phyloP scores from a whole-genome alignment of 179 eudicot genomes.

The Spinacia oleracea region DNA sequence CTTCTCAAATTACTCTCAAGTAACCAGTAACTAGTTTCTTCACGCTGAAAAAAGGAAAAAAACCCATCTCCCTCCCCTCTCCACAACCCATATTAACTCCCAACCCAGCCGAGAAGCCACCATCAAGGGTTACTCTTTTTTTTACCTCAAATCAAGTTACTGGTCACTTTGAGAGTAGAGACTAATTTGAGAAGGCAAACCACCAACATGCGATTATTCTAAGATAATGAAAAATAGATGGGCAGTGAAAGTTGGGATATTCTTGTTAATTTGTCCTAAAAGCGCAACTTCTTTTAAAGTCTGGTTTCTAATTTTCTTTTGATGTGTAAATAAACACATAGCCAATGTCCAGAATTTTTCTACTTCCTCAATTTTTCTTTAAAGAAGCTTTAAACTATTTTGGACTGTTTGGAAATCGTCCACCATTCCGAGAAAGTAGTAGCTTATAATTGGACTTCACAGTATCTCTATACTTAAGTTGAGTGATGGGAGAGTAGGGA shows the following conservation, averaged over 20 bases:
- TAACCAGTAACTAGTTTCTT: too few relatives aligned
- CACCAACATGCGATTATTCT: not conserved
- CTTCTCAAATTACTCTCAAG: not conserved
- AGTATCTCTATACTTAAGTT: not conserved
- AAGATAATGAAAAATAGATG: too few relatives aligned
- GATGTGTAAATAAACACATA: not conserved
- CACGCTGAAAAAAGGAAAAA: too few relatives aligned
- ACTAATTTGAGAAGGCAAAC: not conserved
- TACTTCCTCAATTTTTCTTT: too few relatives aligned
- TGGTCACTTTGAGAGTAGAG: not conserved
- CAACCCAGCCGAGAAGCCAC: not conserved
- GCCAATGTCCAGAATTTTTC: not conserved
- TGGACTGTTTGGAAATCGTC: not conserved
- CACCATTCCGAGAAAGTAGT: not conserved
- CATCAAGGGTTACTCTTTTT: too few relatives aligned
- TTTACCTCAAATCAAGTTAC: too few relatives aligned
- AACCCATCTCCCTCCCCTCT: not conserved
- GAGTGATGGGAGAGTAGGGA: not conserved
- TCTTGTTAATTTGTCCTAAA: too few relatives aligned
- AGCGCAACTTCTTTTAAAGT: not conserved
- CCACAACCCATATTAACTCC: not conserved
- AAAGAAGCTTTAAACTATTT: not conserved
- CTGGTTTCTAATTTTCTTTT: not conserved
- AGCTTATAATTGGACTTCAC: not conserved
- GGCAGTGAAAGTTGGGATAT: too few relatives aligned